These are phyloP conservation scores for Diaporthe longicolla DNA, from an alignment of 2,329 filamentous ascomycete genomes.

Conservation along the genomic window DNA sequence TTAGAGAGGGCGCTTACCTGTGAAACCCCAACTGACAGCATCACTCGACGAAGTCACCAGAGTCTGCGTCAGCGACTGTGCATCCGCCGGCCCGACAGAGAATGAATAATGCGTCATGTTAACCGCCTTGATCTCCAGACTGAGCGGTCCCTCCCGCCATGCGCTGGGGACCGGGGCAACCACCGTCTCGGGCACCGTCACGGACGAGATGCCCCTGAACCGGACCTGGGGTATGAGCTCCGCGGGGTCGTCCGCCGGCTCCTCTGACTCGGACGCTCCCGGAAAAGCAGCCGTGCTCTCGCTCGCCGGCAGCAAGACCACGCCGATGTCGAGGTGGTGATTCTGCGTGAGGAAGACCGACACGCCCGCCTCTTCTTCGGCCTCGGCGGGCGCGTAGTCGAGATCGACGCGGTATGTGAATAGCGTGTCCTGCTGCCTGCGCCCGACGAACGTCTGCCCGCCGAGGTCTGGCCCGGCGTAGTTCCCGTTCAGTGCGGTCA, in stretches of 20 bases:
- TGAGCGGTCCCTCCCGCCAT: conserved; percentile 55
- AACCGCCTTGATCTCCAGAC: conserved; percentile 57
- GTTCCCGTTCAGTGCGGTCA: conserved; percentile 67
- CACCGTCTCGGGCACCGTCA: conserved; percentile 55
- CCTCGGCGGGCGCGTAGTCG: conserved; percentile 54
- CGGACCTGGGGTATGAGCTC: conserved; percentile 57
- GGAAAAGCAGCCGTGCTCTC: conserved; percentile 47
- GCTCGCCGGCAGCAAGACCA: conserved; percentile 54
- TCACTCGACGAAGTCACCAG: conserved; percentile 53
- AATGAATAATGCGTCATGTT: conserved; percentile 63
- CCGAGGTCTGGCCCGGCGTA: conserved; percentile 56
- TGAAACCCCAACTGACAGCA: conserved; percentile 57
- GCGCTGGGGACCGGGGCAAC: conserved; percentile 55
- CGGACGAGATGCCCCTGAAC: conserved; percentile 60
- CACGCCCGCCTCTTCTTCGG: conserved; percentile 66
- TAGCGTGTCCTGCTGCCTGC: conserved; percentile 70
- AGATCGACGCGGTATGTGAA: conserved; percentile 66
- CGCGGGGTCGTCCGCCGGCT: conserved; percentile 37
- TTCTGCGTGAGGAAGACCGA: conserved; percentile 67
- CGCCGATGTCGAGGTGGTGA: conserved; percentile 64
- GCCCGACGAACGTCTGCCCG: conserved; percentile 67
- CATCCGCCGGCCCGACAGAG: conserved; percentile 53
- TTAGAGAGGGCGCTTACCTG: conserved; percentile 50
- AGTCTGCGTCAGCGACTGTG: conserved; percentile 51
- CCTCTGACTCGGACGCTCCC: conserved; percentile 23